Evolutionary conservation across 305 asterid species (phyloP), one percentile per base, ranked within the genome.

Genomic region (Andrographis paniculata): DNA sequence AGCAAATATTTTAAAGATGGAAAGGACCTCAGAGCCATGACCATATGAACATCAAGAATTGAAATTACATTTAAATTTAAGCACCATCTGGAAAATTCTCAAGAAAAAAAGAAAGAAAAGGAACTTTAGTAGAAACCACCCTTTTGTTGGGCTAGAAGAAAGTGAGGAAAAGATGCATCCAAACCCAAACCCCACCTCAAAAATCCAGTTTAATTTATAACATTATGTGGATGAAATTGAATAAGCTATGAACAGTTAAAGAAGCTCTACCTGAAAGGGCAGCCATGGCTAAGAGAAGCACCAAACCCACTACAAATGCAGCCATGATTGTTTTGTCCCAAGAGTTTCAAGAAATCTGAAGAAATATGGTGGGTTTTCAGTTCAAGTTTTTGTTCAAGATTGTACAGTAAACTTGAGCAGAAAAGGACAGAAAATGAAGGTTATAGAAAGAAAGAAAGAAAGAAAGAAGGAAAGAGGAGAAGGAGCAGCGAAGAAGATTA

Each of bases 181-280:
- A 31, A 31, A 14, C 8, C 37, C 37, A 8, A 31, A 31, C 37
- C 14, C 37, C 37, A 31, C 37, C 37, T 31, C 37, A 31, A 31
- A 31, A 31, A 31, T 11, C 37, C 14, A 31, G 37, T 11, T 31
- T 31, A n/a, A n/a, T 31, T 11, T 5, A 20, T 40, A 28, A 42
- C 16, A 62, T 3, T 42, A 14, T 19, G 31, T 13, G 47, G 24
- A 19, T 42, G 38, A n/a, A 13, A 0, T 0, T 17, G 9, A 0
- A 22, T 30, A 38, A 9, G 19, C 14, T 6, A 27, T 35, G 14
- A 42, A 37, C 20, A 20, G 16, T 43, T 65, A 14, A 9, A 27
- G 47, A 35, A 39, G 23, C 5, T 33, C 52, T 66, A 80, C 95
- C 79, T 65, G 93, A 78, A 61, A 52, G 65, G 39, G 53, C 60